Evolutionary conservation across 2,329 filamentous ascomycete genomes (phyloP).

Genomic region (Xylaria sp.): DNA sequence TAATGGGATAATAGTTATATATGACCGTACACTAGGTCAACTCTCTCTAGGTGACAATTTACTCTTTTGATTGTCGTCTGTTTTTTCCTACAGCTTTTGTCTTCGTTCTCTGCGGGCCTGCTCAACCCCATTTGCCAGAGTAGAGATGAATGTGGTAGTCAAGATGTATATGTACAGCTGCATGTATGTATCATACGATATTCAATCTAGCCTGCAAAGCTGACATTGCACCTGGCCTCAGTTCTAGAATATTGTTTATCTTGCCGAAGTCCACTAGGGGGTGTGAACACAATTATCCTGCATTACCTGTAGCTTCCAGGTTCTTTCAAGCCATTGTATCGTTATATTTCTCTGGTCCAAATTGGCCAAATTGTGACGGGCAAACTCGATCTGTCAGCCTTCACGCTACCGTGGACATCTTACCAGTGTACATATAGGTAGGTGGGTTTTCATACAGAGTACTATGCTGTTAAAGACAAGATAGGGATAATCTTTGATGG

Average conservation of each 20-base stretch:
- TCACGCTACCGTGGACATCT: too few relatives aligned
- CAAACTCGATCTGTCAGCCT: too few relatives aligned
- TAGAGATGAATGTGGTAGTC: slow-evolving; percentile 11
- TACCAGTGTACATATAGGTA: too few relatives aligned
- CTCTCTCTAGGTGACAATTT: neutral
- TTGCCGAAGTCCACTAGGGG: neutral
- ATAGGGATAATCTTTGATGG: too few relatives aligned
- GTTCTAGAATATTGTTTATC: neutral
- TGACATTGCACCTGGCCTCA: slow-evolving; percentile 7
- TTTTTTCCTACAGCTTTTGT: neutral
- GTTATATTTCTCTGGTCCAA: neutral
- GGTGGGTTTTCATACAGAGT: too few relatives aligned
- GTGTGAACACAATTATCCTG: slow-evolving; percentile 14
- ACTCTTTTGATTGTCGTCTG: neutral
- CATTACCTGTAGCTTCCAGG: neutral
- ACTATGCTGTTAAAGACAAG: too few relatives aligned
- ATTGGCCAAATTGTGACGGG: too few relatives aligned
- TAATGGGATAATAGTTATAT: neutral
- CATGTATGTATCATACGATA: slow-evolving; percentile 23
- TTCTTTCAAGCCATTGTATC: neutral
- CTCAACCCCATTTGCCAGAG: neutral
- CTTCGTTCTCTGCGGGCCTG: neutral
- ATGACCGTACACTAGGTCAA: neutral
- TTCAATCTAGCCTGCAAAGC: neutral
- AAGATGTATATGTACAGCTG: neutral